phyloP scores from a whole-genome alignment of 164 flowering plant species.

The Macadamia tetraphylla region DNA sequence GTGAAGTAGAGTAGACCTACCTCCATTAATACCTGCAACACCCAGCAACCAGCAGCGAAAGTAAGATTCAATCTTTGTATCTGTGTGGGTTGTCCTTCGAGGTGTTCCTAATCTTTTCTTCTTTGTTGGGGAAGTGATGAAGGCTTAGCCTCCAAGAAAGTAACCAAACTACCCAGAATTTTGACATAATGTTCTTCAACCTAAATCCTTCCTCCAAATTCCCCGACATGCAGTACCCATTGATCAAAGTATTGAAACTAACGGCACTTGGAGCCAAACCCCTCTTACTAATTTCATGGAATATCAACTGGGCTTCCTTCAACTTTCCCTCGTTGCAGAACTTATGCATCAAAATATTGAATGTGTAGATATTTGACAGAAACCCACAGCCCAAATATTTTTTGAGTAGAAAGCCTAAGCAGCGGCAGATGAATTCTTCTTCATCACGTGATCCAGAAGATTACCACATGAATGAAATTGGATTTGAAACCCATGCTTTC shows the following conservation, averaged over 20 bases:
- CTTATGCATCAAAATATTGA: conserved; percentile 57
- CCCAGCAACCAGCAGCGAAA: no score
- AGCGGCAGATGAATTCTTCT: conserved; percentile 20
- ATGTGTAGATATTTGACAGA: conserved; percentile 44
- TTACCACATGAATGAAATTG: conserved; percentile 39
- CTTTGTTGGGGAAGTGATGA: no score
- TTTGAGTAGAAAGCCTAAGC: conserved; percentile 57
- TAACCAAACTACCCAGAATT: not conserved
- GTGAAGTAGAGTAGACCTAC: no score
- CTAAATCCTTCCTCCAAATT: conserved; percentile 23
- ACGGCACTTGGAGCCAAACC: conserved; percentile 43
- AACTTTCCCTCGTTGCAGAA: conserved; percentile 49
- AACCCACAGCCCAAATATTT: conserved; percentile 50
- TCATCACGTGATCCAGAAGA: conserved; percentile 49
- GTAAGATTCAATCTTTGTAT: no score
- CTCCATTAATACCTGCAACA: no score
- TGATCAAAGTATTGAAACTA: conserved; percentile 74
- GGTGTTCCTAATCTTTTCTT: no score
- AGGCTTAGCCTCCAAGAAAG: no score
- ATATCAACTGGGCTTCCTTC: conserved; percentile 42
- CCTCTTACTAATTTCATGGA: conserved; percentile 28
- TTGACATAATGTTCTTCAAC: conserved; percentile 35
- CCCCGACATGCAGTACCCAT: conserved; percentile 53
- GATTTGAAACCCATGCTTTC: conserved; percentile 28
- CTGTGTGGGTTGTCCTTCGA: no score